Base-by-base conservation (phyloP, 257 asterid species). In the Parsonsia alboflavescens region DNA sequence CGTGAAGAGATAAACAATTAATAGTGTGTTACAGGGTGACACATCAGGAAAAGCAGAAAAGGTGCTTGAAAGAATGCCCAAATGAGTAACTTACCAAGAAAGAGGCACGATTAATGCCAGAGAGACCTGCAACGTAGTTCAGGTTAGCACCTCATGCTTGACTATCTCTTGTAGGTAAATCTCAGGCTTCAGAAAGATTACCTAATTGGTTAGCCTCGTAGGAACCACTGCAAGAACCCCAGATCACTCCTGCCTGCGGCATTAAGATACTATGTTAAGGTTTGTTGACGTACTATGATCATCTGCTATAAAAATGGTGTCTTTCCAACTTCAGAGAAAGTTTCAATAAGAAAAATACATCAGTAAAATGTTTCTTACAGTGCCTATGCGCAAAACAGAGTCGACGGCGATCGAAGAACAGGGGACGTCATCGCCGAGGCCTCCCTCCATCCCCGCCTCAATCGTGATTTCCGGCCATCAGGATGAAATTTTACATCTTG, bases 371-470 rank as follows among this genome's bases (percentile, higher is more conserved):
- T 57, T 69, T 59, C 90, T 78, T 82, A 89, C 97, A 39, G 89
- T 77, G 86, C 91, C 83, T 81, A 84, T 54, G 45, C 98, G 96
- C 49, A 93, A 30, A 52, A 84, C 85, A 50, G 90, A 80, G 71
- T 89, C 90, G 70, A 93, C 96, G 72, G 98, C 95, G 45, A 86
- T 28, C 65, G 98, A 82, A 76, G 98, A 90, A 75, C 98, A 93
- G 11, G 98, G 94, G 24, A 77, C 65, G 4, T 75, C 65, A 28
- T 66, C 53, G 68, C 62, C 63, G 46, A 64, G 41, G 36, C 45
- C 73, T 53, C 57, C 61, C 76, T 68, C 72, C 78, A 75, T 58
- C 56, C 10, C 15, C 54, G 19, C 28, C 4, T 9, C 61, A 6
- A 33, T 33, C 39, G 39, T 33, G 39, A 33, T 52, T 52, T 19